Base-by-base conservation (phyloP, 2,329 filamentous ascomycete species). In the Fusarium pseudograminearum region DNA sequence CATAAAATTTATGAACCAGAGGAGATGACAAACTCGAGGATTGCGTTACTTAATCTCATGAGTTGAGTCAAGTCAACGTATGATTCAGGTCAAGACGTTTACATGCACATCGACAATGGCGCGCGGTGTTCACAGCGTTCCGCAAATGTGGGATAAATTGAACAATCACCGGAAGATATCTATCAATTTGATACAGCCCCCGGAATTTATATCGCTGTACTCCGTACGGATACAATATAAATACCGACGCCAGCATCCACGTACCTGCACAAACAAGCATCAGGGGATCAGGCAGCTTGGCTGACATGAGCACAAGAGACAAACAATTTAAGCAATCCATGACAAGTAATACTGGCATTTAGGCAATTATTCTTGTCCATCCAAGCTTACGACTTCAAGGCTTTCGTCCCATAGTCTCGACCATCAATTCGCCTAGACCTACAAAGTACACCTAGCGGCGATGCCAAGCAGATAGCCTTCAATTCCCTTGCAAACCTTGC, bases 1-100 rank as follows among this genome's bases (percentile, higher is more conserved):
- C 7, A 5, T 26, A 2, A 18, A 4, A 1, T 18, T n/a, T 3
- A 2, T 8, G 7, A 12, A 20, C n/a, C 6, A 12, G 1, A 14
- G 12, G 34, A n/a, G 7, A n/a, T 2, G 7, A 36, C 18, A n/a
- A 36, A 26, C 16, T 12, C 5, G 4, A 26, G 2, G 5, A 12
- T 28, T 44, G 24, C 2, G 41, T 28, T 16, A 18, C 14, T 1
- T 8, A 18, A 26, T 26, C 15, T 44, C 2, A 4, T 26, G 1
- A 26, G 4, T 24, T 11, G 41, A 28, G 9, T 4, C 11, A 44
- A 44, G 9, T 44, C 20, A 3, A 44, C 5, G 41, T 12, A 6
- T 12, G 14, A 30, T 16, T 38, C 18, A 28, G 3, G 12, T 38
- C 18, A 22, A 36, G 7, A 20, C n/a, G 12, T 20, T 47, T 4